phyloP scores from a whole-genome alignment of 345 rosid genomes.

The Raphanus sativus region DNA sequence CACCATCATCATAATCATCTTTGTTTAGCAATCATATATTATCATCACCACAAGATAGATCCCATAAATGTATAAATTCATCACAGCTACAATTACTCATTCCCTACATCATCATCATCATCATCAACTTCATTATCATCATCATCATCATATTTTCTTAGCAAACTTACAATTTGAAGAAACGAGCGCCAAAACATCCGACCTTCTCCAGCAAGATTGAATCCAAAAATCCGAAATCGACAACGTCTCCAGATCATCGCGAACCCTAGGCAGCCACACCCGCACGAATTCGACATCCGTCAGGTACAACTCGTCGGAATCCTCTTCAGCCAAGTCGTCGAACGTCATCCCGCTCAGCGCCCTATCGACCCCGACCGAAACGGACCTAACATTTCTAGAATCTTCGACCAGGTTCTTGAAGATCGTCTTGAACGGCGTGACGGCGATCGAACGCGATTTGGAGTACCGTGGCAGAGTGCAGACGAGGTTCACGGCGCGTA shows the following conservation, averaged over 20 bases:
- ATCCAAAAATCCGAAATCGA: constrained; percentile 79
- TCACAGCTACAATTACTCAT: too few species aligned
- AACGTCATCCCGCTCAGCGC: constrained; percentile 42
- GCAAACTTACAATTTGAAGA: constrained; percentile 70
- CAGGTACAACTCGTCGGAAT: constrained; percentile 61
- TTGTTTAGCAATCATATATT: too few species aligned
- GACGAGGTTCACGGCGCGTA: constrained; percentile 48
- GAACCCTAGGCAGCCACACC: constrained; percentile 59
- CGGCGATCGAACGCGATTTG: constrained; percentile 46
- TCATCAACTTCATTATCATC: too few species aligned
- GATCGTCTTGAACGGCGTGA: constrained; percentile 66
- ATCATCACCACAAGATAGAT: too few species aligned
- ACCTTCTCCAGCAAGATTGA: constrained; percentile 78
- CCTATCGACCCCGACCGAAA: constrained; percentile 56
- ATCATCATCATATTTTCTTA: too few species aligned
- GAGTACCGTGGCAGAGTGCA: constrained; percentile 59
- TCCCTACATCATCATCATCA: too few species aligned
- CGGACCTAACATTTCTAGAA: constrained; percentile 32
- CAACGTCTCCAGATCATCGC: constrained; percentile 42
- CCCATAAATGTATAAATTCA: too few species aligned
- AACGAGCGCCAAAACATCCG: constrained; percentile 54
- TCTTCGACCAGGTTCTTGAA: constrained; percentile 32
- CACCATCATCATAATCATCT: neutral
- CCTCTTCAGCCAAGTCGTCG: constrained; percentile 55
- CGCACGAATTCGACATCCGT: constrained; percentile 48